Evolutionary conservation across 441 rosid species (phyloP), one percentile per base, ranked within the genome.

Genomic region (Pelargonium citronellum): DNA sequence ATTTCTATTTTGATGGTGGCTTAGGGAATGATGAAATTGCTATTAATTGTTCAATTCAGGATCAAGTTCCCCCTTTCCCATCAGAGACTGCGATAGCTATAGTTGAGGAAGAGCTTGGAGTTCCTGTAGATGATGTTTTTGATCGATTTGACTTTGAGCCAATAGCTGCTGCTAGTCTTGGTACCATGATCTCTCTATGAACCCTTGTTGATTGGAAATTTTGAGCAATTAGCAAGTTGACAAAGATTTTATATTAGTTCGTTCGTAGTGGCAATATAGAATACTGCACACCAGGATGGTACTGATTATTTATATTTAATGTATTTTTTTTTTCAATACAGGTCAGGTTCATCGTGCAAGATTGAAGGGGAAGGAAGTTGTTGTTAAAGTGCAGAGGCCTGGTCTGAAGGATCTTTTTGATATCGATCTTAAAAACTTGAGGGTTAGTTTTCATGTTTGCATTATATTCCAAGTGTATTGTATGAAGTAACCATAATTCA

Each of bases 21-120:
- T 69, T 70, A 27, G 17, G 75, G n/a, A 8, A 60, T 44, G 47
- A 67, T 65, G 75, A 44, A 74, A 34, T 69, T 76, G 46, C 61
- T 68, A 16, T 71, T 15, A 16, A 55, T 7, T 55, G 24, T 67
- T 67, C 73, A 41, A 5, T 85, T 73, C 81, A 95, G 98, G 99
- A 95, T 87, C 97, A 92, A 91, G 99, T 95, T 82, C 99, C 99
- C 71, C 98, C 99, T 17, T 95, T 95, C 74, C 84, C 99, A 71
- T 92, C 99, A 17, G 91, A 88, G 65, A 91, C 92, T 65, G 95
- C 98, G 55, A 66, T 88, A 64, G 79, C 90, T 22, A 92, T 88
- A 73, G 87, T 92, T 72, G 91, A 90, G 81, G 95, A 90, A 85
- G 99, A 95, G 84, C 97, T 95, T 78, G 96, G 99, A 83, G 89